Conservation (phyloP, 192 early-diverging fungal species). For the Backusella tarrabulga region DNA sequence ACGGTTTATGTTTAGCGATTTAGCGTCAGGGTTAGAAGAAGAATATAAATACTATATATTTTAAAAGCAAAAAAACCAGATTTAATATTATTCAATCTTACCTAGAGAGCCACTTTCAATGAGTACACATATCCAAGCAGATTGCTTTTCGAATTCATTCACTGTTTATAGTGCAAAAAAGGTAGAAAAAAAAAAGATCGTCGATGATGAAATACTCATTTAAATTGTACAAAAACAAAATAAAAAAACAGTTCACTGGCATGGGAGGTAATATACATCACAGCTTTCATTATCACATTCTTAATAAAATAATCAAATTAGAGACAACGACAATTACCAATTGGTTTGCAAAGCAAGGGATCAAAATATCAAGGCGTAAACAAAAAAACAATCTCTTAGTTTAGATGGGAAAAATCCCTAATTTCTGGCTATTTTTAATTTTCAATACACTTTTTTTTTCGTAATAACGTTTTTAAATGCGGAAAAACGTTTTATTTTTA, state of each 20-base stretch:
- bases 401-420: neutral
- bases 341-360: neutral
- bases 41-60: conserved; percentile 68
- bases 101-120: conserved; percentile 59
- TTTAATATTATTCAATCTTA: neutral
- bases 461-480: neutral
- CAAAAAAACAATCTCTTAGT: neutral
- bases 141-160: conserved; percentile 57
- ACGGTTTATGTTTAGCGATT: conserved; percentile 47
- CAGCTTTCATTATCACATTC: neutral
- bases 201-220: neutral
- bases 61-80: neutral
- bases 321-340: neutral
- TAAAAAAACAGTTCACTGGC: neutral
- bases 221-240: neutral
- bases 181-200: conserved; percentile 5
- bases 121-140: conserved; percentile 54
- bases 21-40: conserved; percentile 55
- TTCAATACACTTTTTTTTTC: neutral
- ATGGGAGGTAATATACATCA: neutral
- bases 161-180: conserved; percentile 90
- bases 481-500: neutral
- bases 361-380: conserved; percentile 7
- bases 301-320: neutral
- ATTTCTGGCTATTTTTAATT: too few relatives aligned